These are phyloP conservation scores for Phaeosphaeriaceae sp. DNA, from an alignment of 2,329 filamentous ascomycete genomes.

Conservation along the genomic window DNA sequence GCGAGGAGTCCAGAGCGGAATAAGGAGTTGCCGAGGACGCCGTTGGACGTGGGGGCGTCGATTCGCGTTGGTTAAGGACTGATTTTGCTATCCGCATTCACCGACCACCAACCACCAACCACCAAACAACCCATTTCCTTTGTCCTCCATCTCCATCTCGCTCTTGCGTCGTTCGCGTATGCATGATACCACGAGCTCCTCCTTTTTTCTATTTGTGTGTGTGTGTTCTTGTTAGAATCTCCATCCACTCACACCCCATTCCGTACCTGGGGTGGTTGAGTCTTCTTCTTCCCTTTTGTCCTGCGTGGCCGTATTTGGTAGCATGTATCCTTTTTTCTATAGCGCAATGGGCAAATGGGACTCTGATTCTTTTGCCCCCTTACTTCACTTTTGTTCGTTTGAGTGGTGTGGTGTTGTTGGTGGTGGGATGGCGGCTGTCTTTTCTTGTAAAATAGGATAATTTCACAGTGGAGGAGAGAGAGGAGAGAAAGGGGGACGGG, in stretches of 20 bases:
- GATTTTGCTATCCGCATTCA: too few relatives aligned
- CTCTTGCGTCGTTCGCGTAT: slow-evolving; percentile 3
- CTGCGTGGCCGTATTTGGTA: neutral
- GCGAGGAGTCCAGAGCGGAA: slow-evolving; percentile 34
- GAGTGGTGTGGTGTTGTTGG: neutral
- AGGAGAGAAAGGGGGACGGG: too few relatives aligned
- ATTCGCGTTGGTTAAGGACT: slow-evolving; percentile 37
- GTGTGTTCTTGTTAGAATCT: neutral
- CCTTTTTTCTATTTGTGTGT: too few relatives aligned
- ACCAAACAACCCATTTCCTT: neutral
- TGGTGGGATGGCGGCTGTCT: too few relatives aligned
- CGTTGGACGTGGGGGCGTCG: slow-evolving; percentile 44
- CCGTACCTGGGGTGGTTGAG: too few relatives aligned
- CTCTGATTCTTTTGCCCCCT: too few relatives aligned
- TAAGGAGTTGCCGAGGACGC: slow-evolving; percentile 45
- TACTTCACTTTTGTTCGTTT: neutral
- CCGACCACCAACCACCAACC: too few relatives aligned
- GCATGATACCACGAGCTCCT: slow-evolving; percentile 4
- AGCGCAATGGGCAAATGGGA: too few relatives aligned
- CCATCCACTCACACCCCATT: too few relatives aligned
- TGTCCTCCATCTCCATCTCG: neutral
- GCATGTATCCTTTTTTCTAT: neutral
- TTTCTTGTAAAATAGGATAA: neutral
- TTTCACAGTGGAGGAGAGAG: neutral
- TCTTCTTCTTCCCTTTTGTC: too few relatives aligned